Evolutionary conservation across 345 rosid species (phyloP), one percentile per base, ranked within the genome.

Genomic region (Aurinia saxatilis): DNA sequence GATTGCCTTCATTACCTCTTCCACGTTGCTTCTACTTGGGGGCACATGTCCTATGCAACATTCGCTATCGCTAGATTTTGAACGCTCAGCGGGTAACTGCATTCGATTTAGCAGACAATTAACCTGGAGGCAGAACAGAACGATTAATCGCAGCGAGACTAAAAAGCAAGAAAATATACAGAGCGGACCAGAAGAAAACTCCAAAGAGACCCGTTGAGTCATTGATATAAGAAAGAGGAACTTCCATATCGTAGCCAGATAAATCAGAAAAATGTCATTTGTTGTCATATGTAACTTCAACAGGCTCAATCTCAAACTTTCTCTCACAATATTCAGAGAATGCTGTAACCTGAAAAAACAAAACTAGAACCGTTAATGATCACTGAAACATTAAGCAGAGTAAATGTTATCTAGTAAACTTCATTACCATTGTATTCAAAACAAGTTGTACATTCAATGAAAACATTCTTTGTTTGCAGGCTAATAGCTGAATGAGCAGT

Each of bases 361-460:
- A n/a, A n/a, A n/a, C n/a, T n/a, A n/a, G n/a, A n/a, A n/a, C n/a
- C 14, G 48, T 27, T 49, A 50, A 38, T 45, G 54, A 55, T 46
- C 30, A 35, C 16, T 38, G 29, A 73, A 47, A 60, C 17, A 14
- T 38, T 13, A 17, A 53, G 41, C 19, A 38, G 11, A 13, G 13
- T 56, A 50, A 63, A 17, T 42, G 27, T 19, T 48, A 61, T 35
- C 36, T 55, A 35, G n/a, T 31, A 18, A 49, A 69, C 50, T 35
- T 17, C 65, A 65, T n/a, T 76, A 93, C 97, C 91, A 93, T 79
- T 70, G 97, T 87, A 77, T 86, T 93, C 73, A 93, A 67, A 59
- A 93, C 96, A 74, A 79, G 96, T 96, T 14, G 97, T 90, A 73
- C 99, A 93, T 70, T 93, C 99, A 66, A 90, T 83, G 70, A 93